Conservation (phyloP, 2,329 filamentous ascomycete genomes). For the Penicillium sp. region DNA sequence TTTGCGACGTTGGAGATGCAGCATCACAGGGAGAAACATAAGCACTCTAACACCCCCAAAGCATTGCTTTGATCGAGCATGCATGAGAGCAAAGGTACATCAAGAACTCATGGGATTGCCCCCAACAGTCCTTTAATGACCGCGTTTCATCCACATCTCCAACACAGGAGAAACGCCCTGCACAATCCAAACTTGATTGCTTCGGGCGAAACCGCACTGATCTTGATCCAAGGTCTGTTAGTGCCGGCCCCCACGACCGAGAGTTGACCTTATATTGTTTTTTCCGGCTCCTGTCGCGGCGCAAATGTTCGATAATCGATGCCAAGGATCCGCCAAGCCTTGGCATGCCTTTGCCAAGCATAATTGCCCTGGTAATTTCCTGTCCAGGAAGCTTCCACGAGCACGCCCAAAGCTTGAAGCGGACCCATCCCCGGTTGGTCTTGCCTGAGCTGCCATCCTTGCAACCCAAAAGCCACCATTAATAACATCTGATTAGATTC, state of each 20-base stretch:
- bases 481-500: conserved; percentile 14
- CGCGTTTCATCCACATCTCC: not conserved
- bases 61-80: no score
- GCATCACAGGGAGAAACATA: not conserved
- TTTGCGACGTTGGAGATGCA: not conserved
- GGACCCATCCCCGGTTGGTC: not conserved
- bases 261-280: not conserved
- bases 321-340: conserved; percentile 1
- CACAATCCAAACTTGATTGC: not conserved
- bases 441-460: not conserved
- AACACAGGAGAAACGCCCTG: not conserved
- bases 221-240: not conserved
- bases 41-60: not conserved
- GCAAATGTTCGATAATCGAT: not conserved
- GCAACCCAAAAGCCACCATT: not conserved
- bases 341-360: not conserved
- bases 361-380: not conserved
- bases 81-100: not conserved
- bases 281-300: conserved; percentile 1
- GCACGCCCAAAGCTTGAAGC: conserved; percentile 1
- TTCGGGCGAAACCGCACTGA: not conserved
- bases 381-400: conserved; percentile 1
- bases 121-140: not conserved
- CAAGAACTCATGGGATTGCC: not conserved
- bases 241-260: not conserved